Evolutionary conservation across 352 stramenopile species (phyloP).

Genomic region (Aphanomyces stellatus): DNA sequence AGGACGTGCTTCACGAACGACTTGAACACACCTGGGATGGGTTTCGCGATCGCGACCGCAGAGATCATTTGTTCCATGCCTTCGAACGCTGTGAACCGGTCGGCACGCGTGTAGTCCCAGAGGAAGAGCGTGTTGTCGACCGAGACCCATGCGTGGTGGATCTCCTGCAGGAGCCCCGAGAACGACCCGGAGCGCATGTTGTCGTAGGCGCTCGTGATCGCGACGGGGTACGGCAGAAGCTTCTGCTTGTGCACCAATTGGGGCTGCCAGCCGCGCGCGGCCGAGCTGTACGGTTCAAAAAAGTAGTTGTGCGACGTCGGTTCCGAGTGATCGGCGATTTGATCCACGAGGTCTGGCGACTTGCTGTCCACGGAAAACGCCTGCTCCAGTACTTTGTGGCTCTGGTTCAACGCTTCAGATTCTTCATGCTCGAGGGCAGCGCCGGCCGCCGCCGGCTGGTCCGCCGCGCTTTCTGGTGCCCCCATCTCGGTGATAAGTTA

Average conservation of each 20-base stretch:
- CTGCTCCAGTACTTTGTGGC: constrained; percentile 43
- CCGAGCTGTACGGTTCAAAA: constrained; percentile 72
- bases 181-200: constrained; percentile 64
- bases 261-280: constrained; percentile 43
- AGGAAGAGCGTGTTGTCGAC: constrained; percentile 92
- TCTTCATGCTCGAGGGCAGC: constrained; percentile 2
- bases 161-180: constrained; percentile 87
- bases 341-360: constrained; percentile 69
- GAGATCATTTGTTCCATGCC: constrained; percentile 89
- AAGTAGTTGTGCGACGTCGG: constrained; percentile 77
- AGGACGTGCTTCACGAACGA: constrained; percentile 90
- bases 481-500: constrained; percentile 3
- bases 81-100: constrained; percentile 81
- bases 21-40: constrained; percentile 88
- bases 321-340: constrained; percentile 71
- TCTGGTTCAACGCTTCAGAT: constrained; percentile 12
- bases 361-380: constrained; percentile 57
- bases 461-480: neutral
- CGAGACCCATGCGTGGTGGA: constrained; percentile 92
- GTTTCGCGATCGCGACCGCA: constrained; percentile 80
- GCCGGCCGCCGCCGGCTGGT: neutral
- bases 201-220: constrained; percentile 61
- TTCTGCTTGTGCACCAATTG: constrained; percentile 70
- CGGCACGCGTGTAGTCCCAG: constrained; percentile 87
- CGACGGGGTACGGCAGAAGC: constrained; percentile 52